A percentile compares a stretch with the other conserved stretches of the same genome.
These are phyloP conservation scores for Periconia sp. DNA, from an alignment of 2,329 filamentous ascomycete genomes.

Conservation along the genomic window DNA sequence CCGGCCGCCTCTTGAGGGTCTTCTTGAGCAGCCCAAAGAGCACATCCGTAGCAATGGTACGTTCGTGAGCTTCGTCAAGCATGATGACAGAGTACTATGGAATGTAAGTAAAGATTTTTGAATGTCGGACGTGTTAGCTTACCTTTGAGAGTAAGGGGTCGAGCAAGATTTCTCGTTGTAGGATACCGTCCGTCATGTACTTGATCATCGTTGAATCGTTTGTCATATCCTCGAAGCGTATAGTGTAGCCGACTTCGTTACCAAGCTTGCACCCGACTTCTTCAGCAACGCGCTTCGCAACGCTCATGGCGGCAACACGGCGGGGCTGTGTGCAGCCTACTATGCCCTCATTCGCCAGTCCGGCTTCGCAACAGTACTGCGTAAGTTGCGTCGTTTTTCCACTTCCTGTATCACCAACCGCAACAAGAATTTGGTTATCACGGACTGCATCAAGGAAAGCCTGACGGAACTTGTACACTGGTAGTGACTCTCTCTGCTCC, in stretches of 20 bases:
- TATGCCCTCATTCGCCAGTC: constrained; percentile 76
- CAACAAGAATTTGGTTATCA: constrained; percentile 90
- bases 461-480: constrained; percentile 86
- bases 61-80: constrained; percentile 97
- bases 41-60: constrained; percentile 95
- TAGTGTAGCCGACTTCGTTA: constrained; percentile 96
- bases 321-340: constrained; percentile 97
- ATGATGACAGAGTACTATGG: constrained; percentile 98
- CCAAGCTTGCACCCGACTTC: constrained; percentile 94
- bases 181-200: constrained; percentile 99
- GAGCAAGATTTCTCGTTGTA: constrained; percentile 94
- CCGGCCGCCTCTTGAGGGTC: constrained; percentile 78
- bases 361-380: constrained; percentile 91
- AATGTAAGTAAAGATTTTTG: too few species aligned
- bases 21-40: constrained; percentile 96
- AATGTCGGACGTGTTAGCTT: too few species aligned
- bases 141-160: constrained; percentile 89
- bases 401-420: constrained; percentile 95
- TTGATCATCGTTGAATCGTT: constrained; percentile 89
- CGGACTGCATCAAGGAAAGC: constrained; percentile 86
- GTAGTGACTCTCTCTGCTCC: constrained; percentile 87
- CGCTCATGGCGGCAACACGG: constrained; percentile 97
- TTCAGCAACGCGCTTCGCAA: constrained; percentile 95
- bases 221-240: constrained; percentile 97
- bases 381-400: constrained; percentile 97